Base-by-base conservation (phyloP, 2,329 filamentous ascomycete species). In the Cladosporium sp. region DNA sequence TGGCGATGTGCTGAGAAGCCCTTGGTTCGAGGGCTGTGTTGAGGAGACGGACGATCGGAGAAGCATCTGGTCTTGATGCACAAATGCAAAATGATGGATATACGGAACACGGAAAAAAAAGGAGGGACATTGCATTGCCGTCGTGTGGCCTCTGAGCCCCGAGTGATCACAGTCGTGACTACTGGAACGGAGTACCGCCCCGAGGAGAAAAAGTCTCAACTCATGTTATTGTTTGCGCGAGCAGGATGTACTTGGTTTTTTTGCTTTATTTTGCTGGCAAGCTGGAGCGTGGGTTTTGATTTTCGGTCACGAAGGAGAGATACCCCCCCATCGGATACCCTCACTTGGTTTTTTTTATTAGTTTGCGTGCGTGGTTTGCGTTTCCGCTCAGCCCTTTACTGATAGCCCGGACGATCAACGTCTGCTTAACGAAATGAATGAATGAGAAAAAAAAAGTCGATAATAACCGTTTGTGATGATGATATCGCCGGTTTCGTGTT, bases 1-100 rank as follows among this genome's bases (percentile, higher is more conserved):
- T 59, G 79, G 80, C 39, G 81, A 87, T 49, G 81, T 87, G 23
- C 73, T 90, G 43, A 79, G 80, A 25, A 84, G 83, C 69, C 71
- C 77, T 16, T 89, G 87, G 86, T 79, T 90, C 59, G 69, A 73
- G n/a, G 72, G 68, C 3, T 73, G 69, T 48, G 57, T 69, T 21
- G 71, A 73, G 64, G 69, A 72, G 32, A 68, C 72, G 48, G 66
- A 68, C 21, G 60, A 63, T 26, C 48, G 36, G 13, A 54, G 49
- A 26, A 46, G 49, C 28, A 63, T 63, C n/a, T 63, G 60, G 60
- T 34, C 32, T 5, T 63, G 49, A 63, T n/a, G 25, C 21, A 32
- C 18, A 18, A 43, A 54, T 4, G 5, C 39, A 46, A 21, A 21
- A 46, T 46, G n/a, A 46, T 5, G n/a, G 16, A 46, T 13, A 46